These are phyloP conservation scores for Monosporascus sp. DNA, from an alignment of 2,329 filamentous ascomycete genomes.

Conservation along the genomic window DNA sequence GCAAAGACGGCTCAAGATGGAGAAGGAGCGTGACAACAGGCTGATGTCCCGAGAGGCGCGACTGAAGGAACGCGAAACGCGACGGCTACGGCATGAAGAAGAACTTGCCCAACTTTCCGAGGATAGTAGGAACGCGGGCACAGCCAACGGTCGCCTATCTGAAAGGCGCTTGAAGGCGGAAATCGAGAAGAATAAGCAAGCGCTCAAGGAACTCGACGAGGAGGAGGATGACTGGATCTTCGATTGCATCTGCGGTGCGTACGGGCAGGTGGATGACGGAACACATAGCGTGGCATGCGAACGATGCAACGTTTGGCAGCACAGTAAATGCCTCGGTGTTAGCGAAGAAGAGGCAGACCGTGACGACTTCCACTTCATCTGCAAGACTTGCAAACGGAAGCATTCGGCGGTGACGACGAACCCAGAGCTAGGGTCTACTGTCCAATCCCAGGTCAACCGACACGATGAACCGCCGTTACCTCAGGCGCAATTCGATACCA, in stretches of 20 bases:
- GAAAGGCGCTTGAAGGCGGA: slow-evolving; percentile 77
- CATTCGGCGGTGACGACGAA: slow-evolving; percentile 51
- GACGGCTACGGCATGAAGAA: slow-evolving; percentile 77
- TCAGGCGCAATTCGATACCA: slow-evolving; percentile 16
- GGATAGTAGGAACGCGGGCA: slow-evolving; percentile 58
- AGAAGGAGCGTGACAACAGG: slow-evolving; percentile 71
- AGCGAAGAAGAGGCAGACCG: slow-evolving; percentile 72
- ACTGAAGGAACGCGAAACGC: slow-evolving; percentile 77
- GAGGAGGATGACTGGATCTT: slow-evolving; percentile 87
- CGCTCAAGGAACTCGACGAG: slow-evolving; percentile 63
- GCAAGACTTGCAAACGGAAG: slow-evolving; percentile 69
- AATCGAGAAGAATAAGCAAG: slow-evolving; percentile 73
- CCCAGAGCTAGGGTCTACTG: slow-evolving; percentile 42
- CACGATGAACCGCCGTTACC: slow-evolving; percentile 20
- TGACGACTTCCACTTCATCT: slow-evolving; percentile 84
- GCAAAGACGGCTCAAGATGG: slow-evolving; percentile 51
- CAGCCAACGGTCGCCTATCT: slow-evolving; percentile 59
- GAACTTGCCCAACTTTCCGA: slow-evolving; percentile 76
- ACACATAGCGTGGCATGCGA: slow-evolving; percentile 93
- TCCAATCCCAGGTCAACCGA: slow-evolving; percentile 48
- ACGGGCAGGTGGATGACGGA: slow-evolving; percentile 92
- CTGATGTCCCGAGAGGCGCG: slow-evolving; percentile 82
- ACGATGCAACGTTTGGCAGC: slow-evolving; percentile 92
- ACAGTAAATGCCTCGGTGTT: slow-evolving; percentile 86
- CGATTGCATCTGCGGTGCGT: slow-evolving; percentile 85